These are phyloP conservation scores for Coniochaeta sp. DNA, from an alignment of 2,329 filamentous ascomycete genomes.

Conservation along the genomic window DNA sequence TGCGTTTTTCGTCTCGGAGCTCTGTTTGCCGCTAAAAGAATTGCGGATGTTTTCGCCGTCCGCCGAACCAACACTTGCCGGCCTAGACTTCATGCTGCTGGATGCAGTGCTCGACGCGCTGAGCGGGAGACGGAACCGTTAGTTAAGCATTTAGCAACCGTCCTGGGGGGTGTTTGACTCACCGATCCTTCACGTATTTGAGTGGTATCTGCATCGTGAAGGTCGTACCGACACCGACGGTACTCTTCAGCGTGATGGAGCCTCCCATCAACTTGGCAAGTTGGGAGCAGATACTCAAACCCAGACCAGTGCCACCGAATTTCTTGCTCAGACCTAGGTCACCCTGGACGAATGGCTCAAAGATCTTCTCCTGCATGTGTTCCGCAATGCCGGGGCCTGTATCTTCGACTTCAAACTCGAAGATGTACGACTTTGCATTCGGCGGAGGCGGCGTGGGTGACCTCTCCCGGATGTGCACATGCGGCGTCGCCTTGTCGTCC, in stretches of 20 bases:
- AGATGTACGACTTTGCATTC: slow-evolving; percentile 59
- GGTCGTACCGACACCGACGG: slow-evolving; percentile 65
- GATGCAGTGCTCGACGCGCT: slow-evolving; percentile 48
- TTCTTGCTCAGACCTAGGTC: slow-evolving; percentile 84
- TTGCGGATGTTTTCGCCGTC: slow-evolving; percentile 27
- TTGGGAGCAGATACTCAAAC: slow-evolving; percentile 84
- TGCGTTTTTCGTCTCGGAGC: slow-evolving; percentile 9
- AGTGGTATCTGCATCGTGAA: slow-evolving; percentile 82
- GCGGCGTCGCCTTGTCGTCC: slow-evolving; percentile 44
- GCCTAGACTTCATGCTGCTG: slow-evolving; percentile 43
- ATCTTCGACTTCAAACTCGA: slow-evolving; percentile 85
- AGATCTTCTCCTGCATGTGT: slow-evolving; percentile 72
- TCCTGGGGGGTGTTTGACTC: slow-evolving; percentile 20
- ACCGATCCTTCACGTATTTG: slow-evolving; percentile 64
- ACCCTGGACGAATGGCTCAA: slow-evolving; percentile 93
- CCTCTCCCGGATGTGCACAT: slow-evolving; percentile 43
- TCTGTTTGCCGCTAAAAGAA: slow-evolving; percentile 15
- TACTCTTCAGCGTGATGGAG: slow-evolving; percentile 63
- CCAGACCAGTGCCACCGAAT: slow-evolving; percentile 81
- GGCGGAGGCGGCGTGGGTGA: slow-evolving; percentile 54
- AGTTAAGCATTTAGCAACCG: neutral
- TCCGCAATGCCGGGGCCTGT: slow-evolving; percentile 80
- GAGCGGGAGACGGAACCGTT: neutral
- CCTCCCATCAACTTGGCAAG: slow-evolving; percentile 79
- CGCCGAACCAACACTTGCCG: slow-evolving; percentile 35